phyloP scores from a whole-genome alignment of 192 early-diverging fungal genomes.

The Rhizophagus prolifer region DNA sequence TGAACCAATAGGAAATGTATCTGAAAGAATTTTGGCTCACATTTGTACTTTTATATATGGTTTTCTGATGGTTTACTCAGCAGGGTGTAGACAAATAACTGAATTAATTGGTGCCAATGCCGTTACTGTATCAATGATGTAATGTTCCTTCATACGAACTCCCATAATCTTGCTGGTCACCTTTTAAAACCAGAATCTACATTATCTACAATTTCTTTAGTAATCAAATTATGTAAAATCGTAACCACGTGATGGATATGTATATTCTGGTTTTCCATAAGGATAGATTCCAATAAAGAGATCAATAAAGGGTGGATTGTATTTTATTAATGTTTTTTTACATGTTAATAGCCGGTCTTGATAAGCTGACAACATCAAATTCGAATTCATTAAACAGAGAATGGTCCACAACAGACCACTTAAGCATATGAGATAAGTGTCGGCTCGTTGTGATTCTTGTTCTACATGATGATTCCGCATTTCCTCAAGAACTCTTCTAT shows the following conservation, averaged over 20 bases:
- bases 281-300: conserved; percentile 19
- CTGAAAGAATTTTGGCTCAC: too few species aligned
- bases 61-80: too few species aligned
- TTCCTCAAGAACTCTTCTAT: conserved; percentile 29
- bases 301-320: too few species aligned
- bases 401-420: too few species aligned
- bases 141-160: conserved; percentile 20
- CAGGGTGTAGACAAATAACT: too few species aligned
- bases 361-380: not conserved
- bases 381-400: too few species aligned
- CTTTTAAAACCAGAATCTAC: not conserved
- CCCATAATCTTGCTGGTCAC: not conserved
- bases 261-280: conserved; percentile 7
- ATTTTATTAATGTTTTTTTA: too few species aligned
- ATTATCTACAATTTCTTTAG: conserved; percentile 2
- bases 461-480: conserved; percentile 17
- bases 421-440: conserved; percentile 28
- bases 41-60: too few species aligned
- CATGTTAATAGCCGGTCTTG: conserved; percentile 16
- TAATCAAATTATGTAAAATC: conserved; percentile 10
- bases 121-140: not conserved
- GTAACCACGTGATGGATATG: not conserved
- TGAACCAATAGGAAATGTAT: too few species aligned
- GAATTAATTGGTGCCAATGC: too few species aligned
- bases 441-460: conserved; percentile 21